A percentile compares a stretch with the other conserved stretches of the same genome.
Conservation (phyloP, 2,329 filamentous ascomycete genomes). For the Phialophora verrucosa region DNA sequence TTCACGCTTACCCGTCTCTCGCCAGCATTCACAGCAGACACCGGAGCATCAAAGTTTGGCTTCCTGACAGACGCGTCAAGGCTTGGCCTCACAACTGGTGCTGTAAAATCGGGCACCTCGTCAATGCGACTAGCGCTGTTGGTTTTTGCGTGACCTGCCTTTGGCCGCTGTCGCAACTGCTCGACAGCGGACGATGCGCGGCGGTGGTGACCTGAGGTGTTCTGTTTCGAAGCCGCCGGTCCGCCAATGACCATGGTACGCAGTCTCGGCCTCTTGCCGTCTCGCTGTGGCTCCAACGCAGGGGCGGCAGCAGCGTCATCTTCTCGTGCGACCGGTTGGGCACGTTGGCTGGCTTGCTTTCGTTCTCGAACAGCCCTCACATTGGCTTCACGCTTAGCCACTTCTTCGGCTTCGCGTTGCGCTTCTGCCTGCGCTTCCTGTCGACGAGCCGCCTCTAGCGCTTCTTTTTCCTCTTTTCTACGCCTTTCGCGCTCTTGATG, state of each 20-base stretch:
- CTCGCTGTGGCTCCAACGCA: not conserved
- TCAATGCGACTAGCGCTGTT: constrained; percentile 17
- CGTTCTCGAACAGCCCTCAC: not conserved
- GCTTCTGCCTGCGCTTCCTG: constrained; percentile 7
- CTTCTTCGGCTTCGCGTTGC: not conserved
- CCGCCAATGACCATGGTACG: constrained; percentile 30
- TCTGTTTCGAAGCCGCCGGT: constrained; percentile 1
- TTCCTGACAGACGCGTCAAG: constrained; percentile 61
- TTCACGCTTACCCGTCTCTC: constrained; percentile 76
- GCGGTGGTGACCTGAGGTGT: constrained; percentile 16
- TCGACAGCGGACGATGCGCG: constrained; percentile 19
- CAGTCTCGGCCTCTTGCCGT: constrained; percentile 20
- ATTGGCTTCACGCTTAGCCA: not conserved
- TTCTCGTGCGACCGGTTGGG: not conserved
- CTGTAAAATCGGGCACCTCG: constrained; percentile 12
- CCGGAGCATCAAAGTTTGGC: constrained; percentile 69
- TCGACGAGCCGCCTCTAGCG: constrained; percentile 8
- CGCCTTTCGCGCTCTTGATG: constrained; percentile 23
- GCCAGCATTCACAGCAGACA: constrained; percentile 79
- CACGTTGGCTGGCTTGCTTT: not conserved
- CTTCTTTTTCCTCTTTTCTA: constrained; percentile 15
- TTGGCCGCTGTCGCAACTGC: constrained; percentile 9
- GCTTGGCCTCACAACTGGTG: constrained; percentile 36
- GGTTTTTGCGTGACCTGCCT: constrained; percentile 9
- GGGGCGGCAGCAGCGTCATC: not conserved